These are phyloP conservation scores for Alternaria triticina DNA, from an alignment of 2,329 filamentous ascomycete genomes.

Conservation along the genomic window DNA sequence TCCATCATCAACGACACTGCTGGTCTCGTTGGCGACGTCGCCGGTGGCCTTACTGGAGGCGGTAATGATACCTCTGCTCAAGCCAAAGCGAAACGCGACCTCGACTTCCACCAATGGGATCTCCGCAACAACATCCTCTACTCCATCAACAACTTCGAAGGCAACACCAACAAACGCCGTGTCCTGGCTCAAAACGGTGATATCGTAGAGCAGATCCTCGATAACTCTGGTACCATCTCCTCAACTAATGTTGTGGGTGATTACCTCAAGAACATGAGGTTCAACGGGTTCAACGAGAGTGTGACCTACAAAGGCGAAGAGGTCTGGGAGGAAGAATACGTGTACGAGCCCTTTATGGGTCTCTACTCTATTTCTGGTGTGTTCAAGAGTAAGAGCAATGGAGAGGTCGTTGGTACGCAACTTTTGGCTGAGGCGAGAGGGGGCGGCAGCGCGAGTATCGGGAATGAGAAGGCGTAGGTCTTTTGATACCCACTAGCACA, in stretches of 20 bases:
- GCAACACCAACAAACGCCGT: constrained; percentile 61
- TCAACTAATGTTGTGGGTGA: constrained; percentile 55
- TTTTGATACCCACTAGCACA: background rate
- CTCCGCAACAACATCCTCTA: constrained; percentile 65
- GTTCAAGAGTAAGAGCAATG: constrained; percentile 57
- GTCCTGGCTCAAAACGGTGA: constrained; percentile 62
- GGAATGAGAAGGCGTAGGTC: constrained; percentile 20
- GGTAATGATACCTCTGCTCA: constrained; percentile 14
- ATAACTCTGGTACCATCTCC: constrained; percentile 60
- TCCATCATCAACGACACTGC: constrained; percentile 54
- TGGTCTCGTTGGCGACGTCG: constrained; percentile 33
- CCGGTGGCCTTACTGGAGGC: constrained; percentile 20
- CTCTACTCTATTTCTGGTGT: constrained; percentile 54
- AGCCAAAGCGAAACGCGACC: constrained; percentile 32
- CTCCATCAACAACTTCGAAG: constrained; percentile 65
- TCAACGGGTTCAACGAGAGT: constrained; percentile 58
- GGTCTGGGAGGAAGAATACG: constrained; percentile 61
- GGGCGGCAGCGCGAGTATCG: constrained; percentile 61
- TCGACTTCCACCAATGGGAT: constrained; percentile 53
- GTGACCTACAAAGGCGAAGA: constrained; percentile 51
- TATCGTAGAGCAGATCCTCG: constrained; percentile 61
- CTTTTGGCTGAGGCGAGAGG: constrained; percentile 61
- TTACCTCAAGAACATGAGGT: constrained; percentile 61
- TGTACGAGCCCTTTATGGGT: constrained; percentile 60
- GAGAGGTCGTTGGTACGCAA: constrained; percentile 59